A percentile compares a stretch with the other conserved stretches of the same genome.
These are phyloP conservation scores for Polygonum maritimum DNA, from an alignment of 148 eudicot species.

Conservation along the genomic window DNA sequence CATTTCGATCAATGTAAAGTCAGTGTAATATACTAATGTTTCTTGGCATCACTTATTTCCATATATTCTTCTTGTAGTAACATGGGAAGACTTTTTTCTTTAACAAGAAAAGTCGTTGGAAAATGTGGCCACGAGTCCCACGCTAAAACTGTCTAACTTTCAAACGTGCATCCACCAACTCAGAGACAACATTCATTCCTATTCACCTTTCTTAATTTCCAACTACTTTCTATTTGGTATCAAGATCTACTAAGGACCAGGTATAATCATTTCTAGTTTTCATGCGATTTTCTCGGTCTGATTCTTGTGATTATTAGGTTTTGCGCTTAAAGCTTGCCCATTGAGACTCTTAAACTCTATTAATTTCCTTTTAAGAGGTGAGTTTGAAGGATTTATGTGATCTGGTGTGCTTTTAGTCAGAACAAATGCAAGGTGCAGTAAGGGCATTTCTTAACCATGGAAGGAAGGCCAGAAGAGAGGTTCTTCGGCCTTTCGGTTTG, in stretches of 20 bases:
- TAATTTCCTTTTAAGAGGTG: background rate
- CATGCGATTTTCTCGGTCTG: background rate
- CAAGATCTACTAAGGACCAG: background rate
- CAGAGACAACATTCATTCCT: background rate
- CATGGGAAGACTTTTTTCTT: background rate
- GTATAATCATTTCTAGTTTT: background rate
- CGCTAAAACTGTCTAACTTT: background rate
- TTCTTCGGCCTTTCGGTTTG: background rate
- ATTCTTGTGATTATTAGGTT: background rate
- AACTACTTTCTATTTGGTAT: background rate
- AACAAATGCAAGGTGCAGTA: conserved; percentile 5
- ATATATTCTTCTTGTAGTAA: background rate
- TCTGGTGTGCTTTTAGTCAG: background rate
- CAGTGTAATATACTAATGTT: too few species aligned
- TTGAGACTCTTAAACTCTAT: background rate
- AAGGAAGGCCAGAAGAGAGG: background rate
- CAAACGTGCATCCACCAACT: background rate
- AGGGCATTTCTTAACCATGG: background rate
- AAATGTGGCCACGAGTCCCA: background rate
- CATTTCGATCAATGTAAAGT: too few species aligned
- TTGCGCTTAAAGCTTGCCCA: background rate
- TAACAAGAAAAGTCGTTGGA: background rate
- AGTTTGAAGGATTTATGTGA: background rate
- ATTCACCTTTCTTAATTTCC: background rate
- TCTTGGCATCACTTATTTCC: background rate